These are phyloP conservation scores for Brasilioporus rufonigricans DNA, from an alignment of 768 basidiomycete genomes.

Conservation along the genomic window DNA sequence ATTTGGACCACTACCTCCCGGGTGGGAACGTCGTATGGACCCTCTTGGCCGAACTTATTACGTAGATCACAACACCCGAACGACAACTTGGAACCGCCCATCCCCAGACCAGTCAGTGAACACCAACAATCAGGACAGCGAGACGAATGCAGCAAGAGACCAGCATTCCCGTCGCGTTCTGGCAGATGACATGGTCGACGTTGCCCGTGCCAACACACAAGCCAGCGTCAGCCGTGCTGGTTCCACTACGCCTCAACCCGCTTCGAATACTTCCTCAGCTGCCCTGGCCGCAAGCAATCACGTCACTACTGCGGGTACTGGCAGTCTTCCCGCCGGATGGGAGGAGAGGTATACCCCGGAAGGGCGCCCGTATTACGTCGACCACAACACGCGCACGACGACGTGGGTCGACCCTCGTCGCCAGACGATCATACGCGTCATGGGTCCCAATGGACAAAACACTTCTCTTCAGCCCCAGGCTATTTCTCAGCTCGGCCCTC, in stretches of 20 bases:
- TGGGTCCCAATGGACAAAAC: slow-evolving; percentile 91
- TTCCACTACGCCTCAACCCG: slow-evolving; percentile 30
- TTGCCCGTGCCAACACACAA: slow-evolving; percentile 44
- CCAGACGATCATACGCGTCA: slow-evolving; percentile 94
- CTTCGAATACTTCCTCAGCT: slow-evolving; percentile 35
- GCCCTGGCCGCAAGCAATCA: slow-evolving; percentile 52
- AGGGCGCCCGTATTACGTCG: slow-evolving; percentile 97
- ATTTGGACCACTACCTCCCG: slow-evolving; percentile 82
- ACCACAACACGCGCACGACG: slow-evolving; percentile 98
- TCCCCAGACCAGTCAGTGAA: slow-evolving; percentile 75
- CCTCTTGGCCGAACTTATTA: slow-evolving; percentile 96
- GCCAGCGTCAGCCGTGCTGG: slow-evolving; percentile 42
- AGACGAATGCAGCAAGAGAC: slow-evolving; percentile 82
- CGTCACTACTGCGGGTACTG: slow-evolving; percentile 70
- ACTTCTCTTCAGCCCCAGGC: slow-evolving; percentile 89
- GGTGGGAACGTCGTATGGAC: slow-evolving; percentile 98
- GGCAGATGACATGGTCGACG: slow-evolving; percentile 83
- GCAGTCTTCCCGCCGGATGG: slow-evolving; percentile 95
- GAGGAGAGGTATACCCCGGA: slow-evolving; percentile 99
- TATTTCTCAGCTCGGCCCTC: slow-evolving; percentile 92
- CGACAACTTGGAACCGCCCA: slow-evolving; percentile 97
- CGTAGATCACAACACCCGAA: slow-evolving; percentile 97
- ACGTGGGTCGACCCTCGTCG: slow-evolving; percentile 99
- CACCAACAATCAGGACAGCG: slow-evolving; percentile 63
- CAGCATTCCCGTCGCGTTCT: slow-evolving; percentile 83